phyloP scores from a whole-genome alignment of 1,284 basidiomycete genomes.

The Sporisorium scitamineum region DNA sequence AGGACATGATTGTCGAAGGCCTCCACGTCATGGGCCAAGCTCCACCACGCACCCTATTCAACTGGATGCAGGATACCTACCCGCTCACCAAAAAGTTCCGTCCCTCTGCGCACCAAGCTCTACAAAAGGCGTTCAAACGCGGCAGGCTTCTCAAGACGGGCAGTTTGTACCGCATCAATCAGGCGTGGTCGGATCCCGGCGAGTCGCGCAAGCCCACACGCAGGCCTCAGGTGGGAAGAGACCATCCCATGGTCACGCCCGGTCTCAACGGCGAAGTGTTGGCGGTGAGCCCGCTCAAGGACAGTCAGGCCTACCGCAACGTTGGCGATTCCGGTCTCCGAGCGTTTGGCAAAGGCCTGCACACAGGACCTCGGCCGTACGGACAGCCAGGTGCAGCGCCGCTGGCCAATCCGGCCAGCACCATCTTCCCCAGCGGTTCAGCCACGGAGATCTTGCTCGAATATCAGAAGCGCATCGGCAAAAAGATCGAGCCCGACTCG shows the following conservation, averaged over 20 bases:
- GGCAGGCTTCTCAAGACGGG: constrained; percentile 65
- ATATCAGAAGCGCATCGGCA: constrained; percentile 55
- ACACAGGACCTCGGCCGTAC: constrained; percentile 54
- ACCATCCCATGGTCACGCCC: constrained; percentile 61
- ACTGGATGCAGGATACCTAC: constrained; percentile 65
- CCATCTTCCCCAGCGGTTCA: constrained; percentile 61
- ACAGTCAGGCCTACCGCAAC: constrained; percentile 57
- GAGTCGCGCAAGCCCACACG: constrained; percentile 57
- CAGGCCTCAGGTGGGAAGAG: constrained; percentile 55
- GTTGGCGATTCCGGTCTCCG: constrained; percentile 35
- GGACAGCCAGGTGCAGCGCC: constrained; percentile 61
- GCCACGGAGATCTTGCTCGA: constrained; percentile 57
- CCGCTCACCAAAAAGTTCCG: constrained; percentile 67
- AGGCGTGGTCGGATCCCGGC: constrained; percentile 57
- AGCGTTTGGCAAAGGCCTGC: constrained; percentile 29
- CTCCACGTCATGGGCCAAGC: constrained; percentile 55
- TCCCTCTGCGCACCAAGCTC: constrained; percentile 65
- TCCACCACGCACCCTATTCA: constrained; percentile 59
- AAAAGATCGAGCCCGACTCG: constrained; percentile 44
- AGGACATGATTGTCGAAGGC: constrained; percentile 65
- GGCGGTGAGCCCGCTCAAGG: constrained; percentile 57
- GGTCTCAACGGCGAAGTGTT: constrained; percentile 59
- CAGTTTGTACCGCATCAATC: constrained; percentile 64
- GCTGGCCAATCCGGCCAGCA: constrained; percentile 60
- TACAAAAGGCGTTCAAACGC: constrained; percentile 66